Evolutionary conservation across 208 protist genomes (phyloP), one percentile per base, ranked within the genome.

Genomic region (Trypanosoma boissoni): DNA sequence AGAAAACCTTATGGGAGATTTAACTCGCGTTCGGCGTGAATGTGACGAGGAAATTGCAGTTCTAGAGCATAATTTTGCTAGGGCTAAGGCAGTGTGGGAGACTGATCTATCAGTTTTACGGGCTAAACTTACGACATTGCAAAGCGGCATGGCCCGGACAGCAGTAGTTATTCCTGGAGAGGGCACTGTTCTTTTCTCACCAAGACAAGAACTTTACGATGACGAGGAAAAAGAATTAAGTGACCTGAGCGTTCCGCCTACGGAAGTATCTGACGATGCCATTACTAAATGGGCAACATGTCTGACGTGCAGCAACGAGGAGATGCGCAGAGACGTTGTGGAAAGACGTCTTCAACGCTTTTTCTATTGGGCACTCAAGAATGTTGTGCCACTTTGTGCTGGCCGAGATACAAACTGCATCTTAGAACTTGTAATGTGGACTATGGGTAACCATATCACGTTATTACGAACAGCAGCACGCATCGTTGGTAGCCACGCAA

Each of bases 31-130:
- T 6, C 57, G 72, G 23, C 60, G 69, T 2, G 73, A 85, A 28
- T 55, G 80, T 1, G 80, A 88, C 56, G 62, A 58, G 44, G 84
- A 91, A 37, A 78, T 91, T 21, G 59, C 37, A 2, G 63, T 72
- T 12, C 42, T 91, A 31, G 58, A 80, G 24, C 18, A 43, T 23
- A 91, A 81, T 58, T 82, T 86, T 57, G 50, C 52, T 14, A 64
- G 64, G 1, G 74, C 80, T 0, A 76, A 86, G 43, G 72, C 73
- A 7, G 68, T 50, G 27, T 91, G 84, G 80, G 46, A 71, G 29
- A 72, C 50, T 41, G 80, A 88, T 53, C 56, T 86, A 14, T 62
- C 63, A 1, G 76, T 86, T 3, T 59, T 91, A 24, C 74, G 81
- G 53, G 70, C 78, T 12, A 82, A 87, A 39, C 54, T 91, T 28